Percentiles rank a stretch among this genome's conserved stretches.
Evolutionary conservation across 2,329 filamentous ascomycete species (phyloP).

Genomic region (Verticillium dahliae): DNA sequence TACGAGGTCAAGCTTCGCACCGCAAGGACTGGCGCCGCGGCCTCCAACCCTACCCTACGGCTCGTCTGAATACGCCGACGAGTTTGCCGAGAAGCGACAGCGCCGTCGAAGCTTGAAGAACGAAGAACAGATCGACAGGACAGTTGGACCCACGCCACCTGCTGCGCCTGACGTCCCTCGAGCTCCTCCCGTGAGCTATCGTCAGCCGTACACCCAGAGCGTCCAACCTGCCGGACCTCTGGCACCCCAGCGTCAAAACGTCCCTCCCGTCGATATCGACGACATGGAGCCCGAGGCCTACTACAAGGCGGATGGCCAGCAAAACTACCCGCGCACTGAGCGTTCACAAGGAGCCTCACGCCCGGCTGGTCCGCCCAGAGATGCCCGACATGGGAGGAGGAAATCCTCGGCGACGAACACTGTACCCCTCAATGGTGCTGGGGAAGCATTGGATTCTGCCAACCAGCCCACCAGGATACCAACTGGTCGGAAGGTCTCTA

Average conservation of each 20-base stretch:
- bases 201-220: constrained; percentile 36
- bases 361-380: not conserved
- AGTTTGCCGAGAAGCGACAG: constrained; percentile 35
- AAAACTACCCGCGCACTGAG: not conserved
- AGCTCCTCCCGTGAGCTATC: constrained; percentile 52
- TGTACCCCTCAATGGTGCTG: not conserved
- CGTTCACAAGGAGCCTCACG: not conserved
- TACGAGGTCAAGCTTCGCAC: constrained; percentile 40
- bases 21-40: constrained; percentile 49
- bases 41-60: constrained; percentile 50
- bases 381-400: not conserved
- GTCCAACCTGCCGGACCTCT: constrained; percentile 21
- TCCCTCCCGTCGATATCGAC: not conserved
- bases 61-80: constrained; percentile 31
- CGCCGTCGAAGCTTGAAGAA: constrained; percentile 32
- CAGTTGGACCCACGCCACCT: constrained; percentile 31
- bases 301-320: constrained; percentile 15
- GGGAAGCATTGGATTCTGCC: not conserved
- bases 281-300: constrained; percentile 19
- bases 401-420: not conserved
- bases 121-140: constrained; percentile 25
- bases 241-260: constrained; percentile 17
- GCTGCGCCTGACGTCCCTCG: constrained; percentile 56
- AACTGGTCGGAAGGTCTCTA: constrained; percentile 53
- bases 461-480: constrained; percentile 29